Base-by-base conservation (phyloP, 352 stramenopile genomes). In the Aphanomyces euteiches region DNA sequence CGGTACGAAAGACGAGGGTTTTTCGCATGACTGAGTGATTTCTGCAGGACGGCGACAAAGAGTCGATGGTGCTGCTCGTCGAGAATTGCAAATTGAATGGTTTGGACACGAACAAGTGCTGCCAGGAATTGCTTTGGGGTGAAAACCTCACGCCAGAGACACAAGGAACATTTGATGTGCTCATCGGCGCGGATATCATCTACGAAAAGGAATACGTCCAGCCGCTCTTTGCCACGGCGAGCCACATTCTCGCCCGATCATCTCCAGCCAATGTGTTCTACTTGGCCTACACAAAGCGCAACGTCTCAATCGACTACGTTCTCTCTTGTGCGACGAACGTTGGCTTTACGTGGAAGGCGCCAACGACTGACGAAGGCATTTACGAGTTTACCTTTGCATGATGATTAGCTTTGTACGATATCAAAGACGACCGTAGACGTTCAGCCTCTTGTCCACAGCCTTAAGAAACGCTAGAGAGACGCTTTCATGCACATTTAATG, bases 221-320 rank as follows among this genome's bases (percentile, higher is more conserved):
- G 21, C 77, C 81, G 72, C 75, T 88, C 13, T 85, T 88, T 53
- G 61, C 81, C 21, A 86, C 79, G 8, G 81, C 78, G 8, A 73
- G 57, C 37, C 79, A 80, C 17, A 73, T 84, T 47, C 75, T 86
- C 60, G 67, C 82, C 19, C 75, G 76, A 17, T 73, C 73, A 17
- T 64, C 75, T 0, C 56, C 59, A 28, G 78, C 78, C 53, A 79
- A 77, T 3, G 73, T 85, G 53, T 88, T 88, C 37, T 71, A 86
- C 57, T 69, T 88, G 45, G 81, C 79, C 41, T 88, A 85, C 74
- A 88, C 81, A 48, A 86, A 85, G 73, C 81, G 81, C 45, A 88
- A 88, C 28, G 81, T 88, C 5, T 86, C 78, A 4, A 88, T 88
- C 63, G 81, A 88, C 59, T 85, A 84, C 69, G 81, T 88, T 37